Percentiles rank a stretch among this genome's conserved stretches.
phyloP scores from a whole-genome alignment of 805 yeast species.

The Cyberlindnera xylosilytica region DNA sequence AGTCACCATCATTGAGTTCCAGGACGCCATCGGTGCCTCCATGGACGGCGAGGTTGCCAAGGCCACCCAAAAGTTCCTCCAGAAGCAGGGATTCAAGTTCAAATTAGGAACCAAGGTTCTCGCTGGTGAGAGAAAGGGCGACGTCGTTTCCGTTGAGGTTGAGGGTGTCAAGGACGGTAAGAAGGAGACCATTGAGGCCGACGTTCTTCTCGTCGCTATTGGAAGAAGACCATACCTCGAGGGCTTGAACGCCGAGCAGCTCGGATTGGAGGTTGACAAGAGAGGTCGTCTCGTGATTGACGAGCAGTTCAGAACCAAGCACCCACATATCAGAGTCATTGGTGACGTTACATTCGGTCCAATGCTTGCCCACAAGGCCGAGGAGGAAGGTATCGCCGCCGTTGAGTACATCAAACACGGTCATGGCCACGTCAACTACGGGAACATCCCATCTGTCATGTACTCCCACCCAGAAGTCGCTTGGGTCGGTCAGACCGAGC shows the following conservation, averaged over 20 bases:
- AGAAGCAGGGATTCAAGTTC: slow-evolving; percentile 94
- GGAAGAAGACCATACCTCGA: slow-evolving; percentile 98
- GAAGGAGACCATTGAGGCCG: slow-evolving; percentile 78
- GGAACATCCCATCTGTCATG: slow-evolving; percentile 97
- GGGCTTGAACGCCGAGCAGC: slow-evolving; percentile 83
- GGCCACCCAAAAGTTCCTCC: slow-evolving; percentile 80
- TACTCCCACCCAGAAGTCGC: slow-evolving; percentile 99
- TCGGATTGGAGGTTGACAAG: slow-evolving; percentile 89
- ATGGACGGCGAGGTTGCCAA: slow-evolving; percentile 97
- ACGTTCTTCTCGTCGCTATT: slow-evolving; percentile 91
- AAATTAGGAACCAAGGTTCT: slow-evolving; percentile 89
- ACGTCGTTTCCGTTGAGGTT: slow-evolving; percentile 77
- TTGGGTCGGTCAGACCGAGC: slow-evolving; percentile 97
- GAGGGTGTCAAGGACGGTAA: slow-evolving; percentile 88
- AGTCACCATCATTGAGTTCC: slow-evolving; percentile 93
- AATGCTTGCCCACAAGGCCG: slow-evolving; percentile 99
- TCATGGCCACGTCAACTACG: slow-evolving; percentile 97
- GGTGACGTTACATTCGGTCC: slow-evolving; percentile 99
- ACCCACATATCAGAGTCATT: slow-evolving; percentile 91
- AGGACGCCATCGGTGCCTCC: slow-evolving; percentile 91
- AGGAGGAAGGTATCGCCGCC: slow-evolving; percentile 99
- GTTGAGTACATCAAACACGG: slow-evolving; percentile 92
- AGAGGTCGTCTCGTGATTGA: slow-evolving; percentile 93
- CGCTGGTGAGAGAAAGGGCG: slow-evolving; percentile 86
- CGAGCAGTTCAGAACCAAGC: slow-evolving; percentile 87